These are phyloP conservation scores for Penicillium paradoxum DNA, from an alignment of 495 filamentous ascomycete species.

Conservation along the genomic window DNA sequence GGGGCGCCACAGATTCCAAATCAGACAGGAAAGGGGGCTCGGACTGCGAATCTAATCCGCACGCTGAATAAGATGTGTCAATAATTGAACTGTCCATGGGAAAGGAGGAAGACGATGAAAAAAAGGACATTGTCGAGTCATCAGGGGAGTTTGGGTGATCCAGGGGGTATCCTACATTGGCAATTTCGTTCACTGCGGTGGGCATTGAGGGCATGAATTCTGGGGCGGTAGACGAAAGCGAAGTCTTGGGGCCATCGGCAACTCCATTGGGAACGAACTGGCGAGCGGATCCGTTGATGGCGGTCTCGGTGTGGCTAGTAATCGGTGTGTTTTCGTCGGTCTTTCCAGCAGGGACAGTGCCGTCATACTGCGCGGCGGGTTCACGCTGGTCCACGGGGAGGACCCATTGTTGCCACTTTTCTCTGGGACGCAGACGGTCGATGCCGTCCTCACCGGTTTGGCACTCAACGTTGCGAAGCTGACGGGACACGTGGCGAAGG, in stretches of 20 bases:
- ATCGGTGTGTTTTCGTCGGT: constrained; percentile 24
- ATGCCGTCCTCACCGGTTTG: constrained; percentile 63
- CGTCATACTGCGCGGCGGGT: constrained; percentile 54
- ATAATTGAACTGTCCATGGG: constrained; percentile 53
- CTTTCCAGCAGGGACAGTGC: constrained; percentile 34
- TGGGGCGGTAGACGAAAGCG: constrained; percentile 68
- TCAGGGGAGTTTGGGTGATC: constrained; percentile 20
- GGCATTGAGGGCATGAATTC: constrained; percentile 63
- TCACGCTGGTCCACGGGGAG: constrained; percentile 59
- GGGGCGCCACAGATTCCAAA: constrained; percentile 2
- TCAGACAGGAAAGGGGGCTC: constrained; percentile 5
- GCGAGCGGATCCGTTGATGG: constrained; percentile 27
- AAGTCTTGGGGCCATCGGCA: constrained; percentile 43
- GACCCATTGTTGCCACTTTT: constrained; percentile 80
- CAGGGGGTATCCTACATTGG: constrained; percentile 42
- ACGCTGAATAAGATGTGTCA: constrained; percentile 41
- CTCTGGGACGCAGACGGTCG: constrained; percentile 70
- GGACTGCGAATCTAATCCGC: constrained; percentile 22
- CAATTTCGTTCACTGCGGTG: constrained; percentile 30
- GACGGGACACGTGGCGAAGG: constrained; percentile 66
- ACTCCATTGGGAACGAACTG: constrained; percentile 38
- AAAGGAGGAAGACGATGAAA: constrained; percentile 3
- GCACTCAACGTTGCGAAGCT: constrained; percentile 67
- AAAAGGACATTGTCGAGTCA: neutral
- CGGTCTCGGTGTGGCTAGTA: constrained; percentile 24